phyloP scores from a whole-genome alignment of 2,329 filamentous ascomycete species.

The Fusarium compactum region DNA sequence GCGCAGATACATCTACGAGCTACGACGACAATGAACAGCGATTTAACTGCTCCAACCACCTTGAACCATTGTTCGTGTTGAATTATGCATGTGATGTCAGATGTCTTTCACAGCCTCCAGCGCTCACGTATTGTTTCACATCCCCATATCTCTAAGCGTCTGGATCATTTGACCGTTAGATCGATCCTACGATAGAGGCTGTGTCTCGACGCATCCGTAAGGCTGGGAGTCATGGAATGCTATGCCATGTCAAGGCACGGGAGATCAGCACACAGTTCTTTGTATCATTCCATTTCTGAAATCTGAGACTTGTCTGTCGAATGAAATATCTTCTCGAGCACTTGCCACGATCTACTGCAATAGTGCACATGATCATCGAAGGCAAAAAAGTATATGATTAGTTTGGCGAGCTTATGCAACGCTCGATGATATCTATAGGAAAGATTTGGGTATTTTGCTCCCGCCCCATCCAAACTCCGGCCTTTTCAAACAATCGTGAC shows the following conservation, averaged over 20 bases:
- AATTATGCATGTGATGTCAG: background rate
- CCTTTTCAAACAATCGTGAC: background rate
- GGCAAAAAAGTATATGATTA: constrained; percentile 1
- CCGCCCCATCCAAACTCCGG: background rate
- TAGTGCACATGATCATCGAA: background rate
- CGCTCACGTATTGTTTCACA: background rate
- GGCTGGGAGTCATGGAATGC: constrained; percentile 12
- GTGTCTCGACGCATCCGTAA: constrained; percentile 6
- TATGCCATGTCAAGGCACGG: background rate
- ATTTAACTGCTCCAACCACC: constrained; percentile 25
- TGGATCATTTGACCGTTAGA: background rate
- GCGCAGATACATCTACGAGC: constrained; percentile 42
- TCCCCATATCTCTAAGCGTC: background rate
- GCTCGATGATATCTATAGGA: background rate
- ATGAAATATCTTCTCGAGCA: background rate
- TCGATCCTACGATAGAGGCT: background rate
- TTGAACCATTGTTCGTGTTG: background rate
- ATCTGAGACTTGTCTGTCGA: background rate
- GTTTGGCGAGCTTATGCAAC: background rate
- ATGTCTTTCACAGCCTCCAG: background rate
- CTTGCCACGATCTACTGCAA: background rate
- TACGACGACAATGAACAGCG: constrained; percentile 44
- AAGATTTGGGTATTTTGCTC: constrained; percentile 20
- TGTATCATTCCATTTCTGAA: background rate
- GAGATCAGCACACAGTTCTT: background rate